Base-by-base conservation (phyloP, 106 monocot genomes). In the Dioscorea zingiberensis region DNA sequence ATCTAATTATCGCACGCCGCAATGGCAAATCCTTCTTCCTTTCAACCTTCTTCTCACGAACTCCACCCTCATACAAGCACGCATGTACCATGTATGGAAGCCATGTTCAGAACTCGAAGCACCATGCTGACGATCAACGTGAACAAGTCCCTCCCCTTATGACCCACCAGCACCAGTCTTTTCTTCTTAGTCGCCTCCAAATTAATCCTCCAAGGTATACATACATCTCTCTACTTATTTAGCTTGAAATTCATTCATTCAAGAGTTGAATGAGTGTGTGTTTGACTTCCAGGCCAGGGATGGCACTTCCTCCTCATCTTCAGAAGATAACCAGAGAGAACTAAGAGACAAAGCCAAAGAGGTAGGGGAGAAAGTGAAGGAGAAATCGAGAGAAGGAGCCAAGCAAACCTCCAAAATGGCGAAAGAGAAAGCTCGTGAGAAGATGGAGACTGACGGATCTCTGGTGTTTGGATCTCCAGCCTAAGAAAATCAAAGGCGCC, bases 181-280 rank as follows among this genome's bases (percentile, higher is more conserved):
- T 22, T 19, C 21, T 56, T 56, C 23, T 12, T 21, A 1, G 22
- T 21, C 21, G 56, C 56, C 2, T 16, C 56, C 56, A 19, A 56
- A 18, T n/a, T n/a, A n/a, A n/a, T 56, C n/a, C 23, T 56, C 56
- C 56, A 19, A 56, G 56, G 56, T 56, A 56, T 19, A 51, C 13
- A 13, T 47, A 51, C 19, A 51, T 8, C 38, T 8, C 4, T 38
- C 38, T 51, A 51, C 3, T 13, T 51, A 26, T 27, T 25, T 11
- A 27, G 27, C 13, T 12, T 1, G 8, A 13, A 3, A 4, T 60
- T 12, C 13, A 12, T 14, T 25, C 22, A 1, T 23, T 11, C 7
- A 13, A 13, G 9, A 25, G 27, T 24, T 16, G 22, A 23, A 14
- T 3, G 26, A 58, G 58, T 1, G 14, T 2, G 30, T 3, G 38